Evolutionary conservation across 1,139 yeast genomes (phyloP), one percentile per base, ranked within the genome.

Genomic region (Eremothecium cymbalariae): DNA sequence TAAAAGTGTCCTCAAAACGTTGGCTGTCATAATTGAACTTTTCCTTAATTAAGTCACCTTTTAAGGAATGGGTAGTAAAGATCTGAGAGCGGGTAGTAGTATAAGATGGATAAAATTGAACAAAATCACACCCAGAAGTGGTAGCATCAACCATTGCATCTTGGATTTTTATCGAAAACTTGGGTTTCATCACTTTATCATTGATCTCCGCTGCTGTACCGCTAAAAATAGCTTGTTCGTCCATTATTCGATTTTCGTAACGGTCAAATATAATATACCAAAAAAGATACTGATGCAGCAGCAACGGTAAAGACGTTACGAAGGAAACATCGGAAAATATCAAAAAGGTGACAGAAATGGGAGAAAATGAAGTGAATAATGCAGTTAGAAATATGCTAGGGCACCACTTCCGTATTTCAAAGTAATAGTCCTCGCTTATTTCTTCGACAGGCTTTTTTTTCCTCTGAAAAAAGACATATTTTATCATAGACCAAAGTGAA

Each of bases 101-200:
- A 46, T 63, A 35, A 43, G 70, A 63, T 3, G 69, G 60, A 41
- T 50, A 64, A 40, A 61, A 57, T n/a, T 55, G 55, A 6, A 60
- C 62, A 6, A 50, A 38, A 31, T 72, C 52, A 48, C 59, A 58
- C 20, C 50, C 54, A 13, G 53, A 19, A 4, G 59, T 57, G 6
- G 79, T 72, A 7, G 85, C 76, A 53, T 81, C 88, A 8, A 79
- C 65, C 31, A 72, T 65, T 3, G 72, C 86, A 48, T 81, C 86
- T 44, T 77, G 72, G 36, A 68, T 67, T 35, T 67, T 57, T 6
- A 67, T 65, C 5, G 74, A 66, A 1, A 73, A 59, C 36, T 70
- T 68, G 3, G 88, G 86, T 32, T 68, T 68, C n/a, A 80, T 81
- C 43, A 68, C 73, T 51, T 80, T 80, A 27, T 66, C 60, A 44